These are phyloP conservation scores for Syzygium malaccense DNA, from an alignment of 441 rosid genomes.

Conservation along the genomic window DNA sequence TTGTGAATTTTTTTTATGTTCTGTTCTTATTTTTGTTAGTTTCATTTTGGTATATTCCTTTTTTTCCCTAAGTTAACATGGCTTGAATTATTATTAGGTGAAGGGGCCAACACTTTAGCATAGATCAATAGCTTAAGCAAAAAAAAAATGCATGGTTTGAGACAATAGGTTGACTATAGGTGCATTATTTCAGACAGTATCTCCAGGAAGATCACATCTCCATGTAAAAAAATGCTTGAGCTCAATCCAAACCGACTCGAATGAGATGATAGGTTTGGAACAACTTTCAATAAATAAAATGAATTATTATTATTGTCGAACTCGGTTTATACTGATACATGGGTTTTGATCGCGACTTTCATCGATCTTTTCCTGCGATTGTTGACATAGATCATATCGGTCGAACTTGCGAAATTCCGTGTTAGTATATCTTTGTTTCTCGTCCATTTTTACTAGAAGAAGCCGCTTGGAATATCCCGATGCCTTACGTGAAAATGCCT, in stretches of 20 bases:
- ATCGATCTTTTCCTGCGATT: background rate
- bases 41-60: background rate
- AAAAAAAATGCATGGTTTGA: background rate
- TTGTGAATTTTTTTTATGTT: background rate
- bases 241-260: background rate
- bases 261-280: background rate
- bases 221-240: background rate
- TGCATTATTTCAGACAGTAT: background rate
- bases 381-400: background rate
- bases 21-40: background rate
- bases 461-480: background rate
- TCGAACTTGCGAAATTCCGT: rapidly evolving
- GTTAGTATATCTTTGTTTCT: background rate
- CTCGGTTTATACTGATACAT: background rate
- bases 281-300: background rate
- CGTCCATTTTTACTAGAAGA: background rate
- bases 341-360: background rate
- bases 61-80: background rate
- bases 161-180: background rate
- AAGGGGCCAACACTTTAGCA: background rate
- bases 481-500: background rate
- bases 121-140: background rate
- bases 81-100: background rate
- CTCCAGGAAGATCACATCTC: background rate
- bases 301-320: background rate